Evolutionary conservation across 2,329 filamentous ascomycete species (phyloP).

Genomic region (Pseudohalonectria lignicola): DNA sequence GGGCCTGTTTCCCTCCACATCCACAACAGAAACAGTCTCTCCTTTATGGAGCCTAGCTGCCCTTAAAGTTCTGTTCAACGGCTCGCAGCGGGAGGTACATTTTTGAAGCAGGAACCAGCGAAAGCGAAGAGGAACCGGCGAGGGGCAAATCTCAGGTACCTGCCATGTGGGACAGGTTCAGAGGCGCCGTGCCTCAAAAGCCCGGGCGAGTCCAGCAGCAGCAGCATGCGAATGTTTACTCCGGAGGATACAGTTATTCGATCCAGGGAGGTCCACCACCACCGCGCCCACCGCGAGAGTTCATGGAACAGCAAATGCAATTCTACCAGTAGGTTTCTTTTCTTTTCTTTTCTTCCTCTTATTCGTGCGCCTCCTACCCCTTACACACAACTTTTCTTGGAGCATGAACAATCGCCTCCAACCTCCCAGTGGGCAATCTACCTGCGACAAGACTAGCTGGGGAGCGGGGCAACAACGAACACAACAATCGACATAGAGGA

Average conservation of each 20-base stretch:
- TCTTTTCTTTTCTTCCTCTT: constrained; percentile 1
- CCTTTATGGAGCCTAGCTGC: no score
- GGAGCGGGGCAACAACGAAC: no score
- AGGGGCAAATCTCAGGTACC: neutral
- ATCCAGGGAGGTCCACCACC: constrained; percentile 23
- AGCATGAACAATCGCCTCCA: neutral
- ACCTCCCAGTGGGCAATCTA: neutral
- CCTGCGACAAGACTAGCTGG: no score
- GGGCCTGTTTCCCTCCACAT: neutral
- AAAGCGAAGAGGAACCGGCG: no score
- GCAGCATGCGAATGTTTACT: constrained; percentile 3
- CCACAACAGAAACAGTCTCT: neutral
- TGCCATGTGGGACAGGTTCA: constrained; percentile 3
- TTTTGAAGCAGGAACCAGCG: no score
- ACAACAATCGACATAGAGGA: no score
- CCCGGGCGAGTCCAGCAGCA: constrained; percentile 4
- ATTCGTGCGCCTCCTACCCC: neutral
- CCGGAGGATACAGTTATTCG: constrained; percentile 21
- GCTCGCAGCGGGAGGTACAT: neutral
- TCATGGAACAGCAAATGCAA: constrained; percentile 12
- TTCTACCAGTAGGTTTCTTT: constrained; percentile 14
- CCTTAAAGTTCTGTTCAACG: neutral
- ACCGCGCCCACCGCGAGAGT: constrained; percentile 17
- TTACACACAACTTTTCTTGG: neutral
- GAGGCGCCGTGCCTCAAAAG: constrained; percentile 4